Conservation (phyloP, 495 filamentous ascomycete species). For the Aspergillus haitiensis region DNA sequence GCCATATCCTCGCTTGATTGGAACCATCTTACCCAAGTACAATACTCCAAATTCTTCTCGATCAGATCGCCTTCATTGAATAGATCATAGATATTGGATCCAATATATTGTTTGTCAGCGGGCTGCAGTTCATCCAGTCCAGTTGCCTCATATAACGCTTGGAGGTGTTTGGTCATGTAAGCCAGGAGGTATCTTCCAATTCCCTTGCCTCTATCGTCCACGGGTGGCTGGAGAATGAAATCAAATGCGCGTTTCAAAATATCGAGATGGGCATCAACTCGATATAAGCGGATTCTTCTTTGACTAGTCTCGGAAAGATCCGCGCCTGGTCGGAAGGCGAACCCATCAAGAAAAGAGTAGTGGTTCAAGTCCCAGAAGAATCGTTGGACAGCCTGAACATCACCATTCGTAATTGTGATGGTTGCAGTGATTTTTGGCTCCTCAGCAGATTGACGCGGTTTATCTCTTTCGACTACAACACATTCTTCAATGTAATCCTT, state of each 20-base stretch:
- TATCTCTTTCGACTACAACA: slow-evolving; percentile 20
- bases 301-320: not conserved
- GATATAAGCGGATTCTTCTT: slow-evolving; percentile 24
- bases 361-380: slow-evolving; percentile 27
- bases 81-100: slow-evolving; percentile 23
- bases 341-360: slow-evolving; percentile 16
- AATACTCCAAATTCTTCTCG: slow-evolving; percentile 27
- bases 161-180: slow-evolving; percentile 20
- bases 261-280: slow-evolving; percentile 23
- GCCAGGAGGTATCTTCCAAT: slow-evolving; percentile 13
- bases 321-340: slow-evolving; percentile 8
- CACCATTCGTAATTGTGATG: slow-evolving; percentile 28
- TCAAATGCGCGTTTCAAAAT: slow-evolving; percentile 25
- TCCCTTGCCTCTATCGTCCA: slow-evolving; percentile 6
- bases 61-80: slow-evolving; percentile 23
- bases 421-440: slow-evolving; percentile 26
- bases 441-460: slow-evolving; percentile 22
- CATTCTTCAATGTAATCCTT: slow-evolving; percentile 18
- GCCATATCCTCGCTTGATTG: not conserved
- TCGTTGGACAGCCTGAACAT: slow-evolving; percentile 24
- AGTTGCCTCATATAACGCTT: slow-evolving; percentile 12
- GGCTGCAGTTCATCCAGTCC: slow-evolving; percentile 25
- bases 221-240: slow-evolving; percentile 12
- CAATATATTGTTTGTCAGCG: slow-evolving; percentile 29
- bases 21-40: slow-evolving; percentile 7